phyloP scores from a whole-genome alignment of 179 eudicot genomes.

The Patellifolia procumbens region DNA sequence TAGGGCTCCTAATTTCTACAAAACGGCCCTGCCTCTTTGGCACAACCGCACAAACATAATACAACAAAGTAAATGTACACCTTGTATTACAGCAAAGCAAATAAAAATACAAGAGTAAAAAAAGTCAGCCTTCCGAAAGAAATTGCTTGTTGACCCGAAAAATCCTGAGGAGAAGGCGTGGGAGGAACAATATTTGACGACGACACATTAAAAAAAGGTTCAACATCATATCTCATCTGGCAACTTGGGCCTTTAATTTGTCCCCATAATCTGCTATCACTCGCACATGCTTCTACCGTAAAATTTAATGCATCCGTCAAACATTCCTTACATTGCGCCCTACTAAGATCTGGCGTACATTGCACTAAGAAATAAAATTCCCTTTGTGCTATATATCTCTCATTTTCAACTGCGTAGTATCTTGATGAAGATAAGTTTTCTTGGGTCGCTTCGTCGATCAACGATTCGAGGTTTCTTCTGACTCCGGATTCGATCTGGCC shows the following conservation, averaged over 20 bases:
- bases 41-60: too few relatives aligned
- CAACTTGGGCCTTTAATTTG: conserved; percentile 17
- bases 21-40: too few relatives aligned
- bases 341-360: conserved; percentile 28
- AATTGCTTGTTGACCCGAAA: not conserved
- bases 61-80: not conserved
- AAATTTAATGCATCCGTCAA: conserved; percentile 7
- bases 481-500: not conserved
- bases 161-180: not conserved
- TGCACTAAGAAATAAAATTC: conserved; percentile 20
- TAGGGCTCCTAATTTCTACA: too few relatives aligned
- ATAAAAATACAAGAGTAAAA: not conserved
- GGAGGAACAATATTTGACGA: not conserved
- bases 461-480: not conserved
- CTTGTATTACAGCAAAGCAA: not conserved
- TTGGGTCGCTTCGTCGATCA: conserved; percentile 21
- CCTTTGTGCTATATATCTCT: not conserved
- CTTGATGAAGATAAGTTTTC: conserved; percentile 4
- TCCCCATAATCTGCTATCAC: conserved; percentile 19
- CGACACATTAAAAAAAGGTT: conserved; percentile 7
- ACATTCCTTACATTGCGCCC: conserved; percentile 18
- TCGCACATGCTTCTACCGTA: conserved; percentile 16
- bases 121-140: not conserved
- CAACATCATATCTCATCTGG: conserved; percentile 18
- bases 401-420: not conserved